Evolutionary conservation across 1,284 basidiomycete species (phyloP).

Genomic region (Cystobasidium slooffiae): DNA sequence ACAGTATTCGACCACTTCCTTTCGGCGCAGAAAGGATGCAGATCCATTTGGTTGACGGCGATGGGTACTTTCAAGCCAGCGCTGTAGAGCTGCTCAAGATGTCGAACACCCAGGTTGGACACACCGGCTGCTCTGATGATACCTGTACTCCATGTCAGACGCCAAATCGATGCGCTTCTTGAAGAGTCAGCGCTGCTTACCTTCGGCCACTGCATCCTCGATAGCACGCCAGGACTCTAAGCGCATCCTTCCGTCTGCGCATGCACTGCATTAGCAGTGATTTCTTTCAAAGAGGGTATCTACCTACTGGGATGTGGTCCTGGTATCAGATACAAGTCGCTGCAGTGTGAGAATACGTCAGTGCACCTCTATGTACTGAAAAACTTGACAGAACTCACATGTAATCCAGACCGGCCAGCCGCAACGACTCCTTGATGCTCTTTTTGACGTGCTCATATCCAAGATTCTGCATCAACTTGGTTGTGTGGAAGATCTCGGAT

Average conservation of each 20-base stretch:
- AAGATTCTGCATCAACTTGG: constrained; percentile 41
- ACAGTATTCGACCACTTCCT: constrained; percentile 79
- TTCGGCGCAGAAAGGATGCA: constrained; percentile 82
- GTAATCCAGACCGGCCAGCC: constrained; percentile 36
- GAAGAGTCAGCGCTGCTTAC: background rate
- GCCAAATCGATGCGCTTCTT: background rate
- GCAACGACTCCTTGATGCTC: constrained; percentile 28
- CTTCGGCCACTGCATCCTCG: constrained; percentile 61
- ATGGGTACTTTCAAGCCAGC: constrained; percentile 38
- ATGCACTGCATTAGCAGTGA: background rate
- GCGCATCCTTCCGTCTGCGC: constrained; percentile 56
- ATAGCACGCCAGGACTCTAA: constrained; percentile 67
- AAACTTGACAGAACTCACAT: background rate
- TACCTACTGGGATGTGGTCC: constrained; percentile 35
- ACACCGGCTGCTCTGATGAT: constrained; percentile 34
- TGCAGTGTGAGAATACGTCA: constrained; percentile 57
- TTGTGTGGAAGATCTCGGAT: constrained; percentile 63
- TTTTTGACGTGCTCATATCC: constrained; percentile 46
- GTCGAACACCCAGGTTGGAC: constrained; percentile 65
- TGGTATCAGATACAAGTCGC: constrained; percentile 71
- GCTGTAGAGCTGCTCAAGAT: constrained; percentile 13
- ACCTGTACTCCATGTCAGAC: constrained; percentile 11
- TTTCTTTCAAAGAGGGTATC: background rate
- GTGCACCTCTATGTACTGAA: background rate
- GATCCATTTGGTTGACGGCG: constrained; percentile 61